Evolutionary conservation across 2,329 filamentous ascomycete genomes (phyloP), one percentile per base, ranked within the genome.

Genomic region (Venturia nashicola): DNA sequence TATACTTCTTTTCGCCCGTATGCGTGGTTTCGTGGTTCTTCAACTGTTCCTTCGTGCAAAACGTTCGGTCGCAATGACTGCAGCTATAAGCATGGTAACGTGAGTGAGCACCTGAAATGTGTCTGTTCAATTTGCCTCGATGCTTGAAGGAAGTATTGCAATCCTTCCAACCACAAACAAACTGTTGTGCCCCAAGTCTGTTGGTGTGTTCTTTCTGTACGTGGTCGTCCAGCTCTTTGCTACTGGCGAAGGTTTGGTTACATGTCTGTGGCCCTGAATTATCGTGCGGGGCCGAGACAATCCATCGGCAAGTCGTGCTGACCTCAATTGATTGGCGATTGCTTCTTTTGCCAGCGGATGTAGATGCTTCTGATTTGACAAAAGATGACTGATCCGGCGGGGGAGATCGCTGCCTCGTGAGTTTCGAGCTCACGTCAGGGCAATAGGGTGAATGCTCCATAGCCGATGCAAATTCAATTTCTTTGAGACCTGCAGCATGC

Each of bases 1-100:
- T 39, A 60, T 65, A 62, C 40, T 43, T 42, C 46, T 51, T 63
- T 27, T 65, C 63, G 23, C 59, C 59, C 59, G 63, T 65, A 27
- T 65, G 63, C n/a, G 63, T 65, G 6, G 57, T 62, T 27, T 62
- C 44, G 39, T 65, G 63, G 18, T 65, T 65, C 42, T 65, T 65
- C 63, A 65, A n/a, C 32, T 65, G 63, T 61, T 65, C 63, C 27
- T 62, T 61, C 12, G 63, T 65, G 63, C 63, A 54, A 39, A 60
- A 60, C 23, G 57, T 62, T 36, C 55, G 27, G 16, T 43, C 63
- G 44, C 63, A 65, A 36, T 63, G 61, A 9, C 23, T n/a, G 59
- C 63, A 65, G 6, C 20, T n/a, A 34, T 63, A 57, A 9, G 61
- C 61, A 20, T 63, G 61, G 55, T 63, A 63, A 9, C 44, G 40